Evolutionary conservation across 139 green algal species (phyloP).

Genomic region (Tetradesmus lagerheimii): DNA sequence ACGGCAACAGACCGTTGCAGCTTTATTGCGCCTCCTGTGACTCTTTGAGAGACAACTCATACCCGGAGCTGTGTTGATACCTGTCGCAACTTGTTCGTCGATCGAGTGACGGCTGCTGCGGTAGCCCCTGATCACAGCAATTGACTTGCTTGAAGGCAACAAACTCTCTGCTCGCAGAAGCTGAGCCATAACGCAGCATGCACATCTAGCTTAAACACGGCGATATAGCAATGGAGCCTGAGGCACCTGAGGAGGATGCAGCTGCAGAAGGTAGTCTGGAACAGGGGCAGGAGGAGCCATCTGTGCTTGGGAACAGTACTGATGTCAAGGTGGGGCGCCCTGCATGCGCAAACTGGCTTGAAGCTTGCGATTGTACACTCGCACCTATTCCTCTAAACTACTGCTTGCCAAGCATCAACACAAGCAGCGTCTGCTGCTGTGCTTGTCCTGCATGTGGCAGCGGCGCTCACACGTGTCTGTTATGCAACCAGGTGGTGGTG

Average conservation of each 20-base stretch:
- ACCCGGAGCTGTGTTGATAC: neutral
- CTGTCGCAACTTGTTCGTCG: neutral
- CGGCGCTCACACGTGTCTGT: neutral
- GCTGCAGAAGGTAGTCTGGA: neutral
- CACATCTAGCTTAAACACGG: neutral
- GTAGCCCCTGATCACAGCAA: neutral
- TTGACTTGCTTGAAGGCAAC: neutral
- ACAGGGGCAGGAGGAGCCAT: neutral
- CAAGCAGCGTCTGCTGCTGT: neutral
- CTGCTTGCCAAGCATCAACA: no score
- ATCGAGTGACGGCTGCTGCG: neutral
- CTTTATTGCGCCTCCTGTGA: neutral
- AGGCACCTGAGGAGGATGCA: neutral
- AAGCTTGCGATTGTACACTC: neutral
- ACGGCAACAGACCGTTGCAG: neutral
- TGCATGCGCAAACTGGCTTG: neutral
- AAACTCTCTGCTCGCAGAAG: neutral
- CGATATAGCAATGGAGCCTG: neutral
- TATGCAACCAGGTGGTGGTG: constrained; percentile 65
- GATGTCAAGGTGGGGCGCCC: neutral
- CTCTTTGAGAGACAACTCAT: neutral
- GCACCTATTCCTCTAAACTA: no score
- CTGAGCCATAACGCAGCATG: neutral
- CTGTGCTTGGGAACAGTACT: neutral
- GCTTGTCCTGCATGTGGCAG: neutral